Base-by-base conservation (phyloP, 371 early-diverging fungal species). In the Rhizopus sp. region DNA sequence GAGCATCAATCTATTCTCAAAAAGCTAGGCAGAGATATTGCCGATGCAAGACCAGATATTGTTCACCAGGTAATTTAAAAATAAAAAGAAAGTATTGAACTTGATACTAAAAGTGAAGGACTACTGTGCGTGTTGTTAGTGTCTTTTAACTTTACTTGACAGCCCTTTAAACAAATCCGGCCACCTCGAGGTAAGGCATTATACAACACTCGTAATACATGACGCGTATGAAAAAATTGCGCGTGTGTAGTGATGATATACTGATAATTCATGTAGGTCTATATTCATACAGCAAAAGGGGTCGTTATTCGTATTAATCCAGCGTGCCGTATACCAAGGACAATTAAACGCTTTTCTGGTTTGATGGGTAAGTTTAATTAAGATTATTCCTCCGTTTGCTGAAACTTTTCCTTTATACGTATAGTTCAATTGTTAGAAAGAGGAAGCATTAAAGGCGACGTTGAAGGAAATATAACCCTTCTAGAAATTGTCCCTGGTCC, bases 121-220 rank as follows among this genome's bases (percentile, higher is more conserved):
- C 13, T 44, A 8, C 23, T 52, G 50, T 41, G 50, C 29, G 13
- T 32, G 35, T 35, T 46, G 16, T 12, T 68, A 97, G 90, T 97
- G 97, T 69, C 84, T 99, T 41, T 78, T 99, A 59, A 92, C 96
- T 12, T 85, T 99, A 34, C 80, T 99, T 33, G 99, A 99, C 80
- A 91, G 91, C 58, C 99, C 99, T n/a, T 76, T 99, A 62, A 98
- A 98, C 84, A 97, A 97, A 72, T 90, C 99, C 5, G 97, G 97
- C 23, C 81, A 88, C 45, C 73, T 98, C 53, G 95, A 95, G 70
- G 88, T 93, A 52, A 41, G 54, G 29, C 31, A 30, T 59, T 52
- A 30, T 34, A 23, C 7, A 23, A 33, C 35, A 5, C 15, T 23
- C 23, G 23, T 23, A 23, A 23, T 2, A 23, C 23, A 23, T 39